A percentile compares a stretch with the other conserved stretches of the same genome.
Evolutionary conservation across 768 basidiomycete genomes (phyloP).

Genomic region (Phanerodontia chrysosporium): DNA sequence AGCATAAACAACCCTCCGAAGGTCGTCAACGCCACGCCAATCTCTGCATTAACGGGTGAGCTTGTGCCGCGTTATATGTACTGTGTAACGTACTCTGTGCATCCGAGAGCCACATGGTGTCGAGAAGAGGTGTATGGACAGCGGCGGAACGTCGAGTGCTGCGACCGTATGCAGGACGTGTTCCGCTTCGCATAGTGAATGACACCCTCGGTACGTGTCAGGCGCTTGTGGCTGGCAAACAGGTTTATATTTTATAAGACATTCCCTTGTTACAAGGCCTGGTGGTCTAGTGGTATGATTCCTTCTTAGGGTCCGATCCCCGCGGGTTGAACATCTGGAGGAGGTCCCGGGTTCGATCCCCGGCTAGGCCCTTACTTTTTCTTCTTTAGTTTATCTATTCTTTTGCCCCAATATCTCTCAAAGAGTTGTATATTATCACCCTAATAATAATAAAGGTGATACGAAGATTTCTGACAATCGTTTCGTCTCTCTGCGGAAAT

Average conservation of each 20-base stretch:
- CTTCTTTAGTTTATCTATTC: not conserved
- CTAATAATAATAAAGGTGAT: no score
- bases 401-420: no score
- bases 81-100: slow-evolving; percentile 51
- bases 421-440: no score
- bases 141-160: not conserved
- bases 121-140: not conserved
- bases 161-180: not conserved
- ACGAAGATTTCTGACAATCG: no score
- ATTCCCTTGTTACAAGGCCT: slow-evolving; percentile 29
- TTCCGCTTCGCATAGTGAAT: not conserved
- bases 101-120: slow-evolving; percentile 61
- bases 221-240: not conserved
- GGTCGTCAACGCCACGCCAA: slow-evolving; percentile 93
- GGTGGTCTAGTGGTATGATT: slow-evolving; percentile 66
- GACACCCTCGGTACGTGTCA: not conserved
- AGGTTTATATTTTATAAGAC: not conserved
- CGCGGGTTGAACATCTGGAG: slow-evolving; percentile 37
- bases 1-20: slow-evolving; percentile 96
- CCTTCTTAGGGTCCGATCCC: slow-evolving; percentile 46
- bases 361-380: slow-evolving; percentile 54
- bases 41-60: slow-evolving; percentile 53
- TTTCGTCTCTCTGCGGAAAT: no score
- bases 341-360: slow-evolving; percentile 90
- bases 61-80: not conserved